phyloP scores from a whole-genome alignment of 164 flowering plant genomes.

The Annona cherimola region DNA sequence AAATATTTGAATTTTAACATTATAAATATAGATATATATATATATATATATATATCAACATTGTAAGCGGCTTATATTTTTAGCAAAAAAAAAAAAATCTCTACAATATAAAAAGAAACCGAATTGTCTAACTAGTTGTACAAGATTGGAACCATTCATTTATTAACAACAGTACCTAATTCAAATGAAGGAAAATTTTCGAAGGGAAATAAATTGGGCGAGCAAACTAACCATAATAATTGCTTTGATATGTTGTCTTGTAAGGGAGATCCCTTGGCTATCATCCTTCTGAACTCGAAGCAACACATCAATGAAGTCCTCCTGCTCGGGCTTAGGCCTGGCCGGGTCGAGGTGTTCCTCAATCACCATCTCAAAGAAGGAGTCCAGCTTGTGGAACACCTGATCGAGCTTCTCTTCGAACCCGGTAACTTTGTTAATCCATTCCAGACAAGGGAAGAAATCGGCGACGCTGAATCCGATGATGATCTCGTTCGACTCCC shows the following conservation, averaged over 20 bases:
- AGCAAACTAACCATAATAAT: conserved; percentile 8
- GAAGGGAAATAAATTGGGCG: background rate
- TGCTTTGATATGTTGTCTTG: conserved; percentile 14
- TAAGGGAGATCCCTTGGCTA: background rate
- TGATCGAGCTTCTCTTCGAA: conserved; percentile 26
- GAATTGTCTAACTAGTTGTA: too few relatives aligned
- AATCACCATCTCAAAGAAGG: conserved; percentile 36
- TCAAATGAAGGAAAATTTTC: background rate
- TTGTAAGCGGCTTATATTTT: too few relatives aligned
- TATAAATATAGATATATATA: too few relatives aligned
- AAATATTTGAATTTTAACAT: too few relatives aligned
- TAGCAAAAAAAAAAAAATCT: too few relatives aligned
- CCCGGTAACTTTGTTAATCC: conserved; percentile 41
- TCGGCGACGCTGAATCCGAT: conserved; percentile 28
- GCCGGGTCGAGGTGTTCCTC: conserved; percentile 32
- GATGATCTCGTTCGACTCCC: conserved; percentile 6
- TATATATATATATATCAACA: too few relatives aligned
- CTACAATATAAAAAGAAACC: too few relatives aligned
- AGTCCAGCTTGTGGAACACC: conserved; percentile 32
- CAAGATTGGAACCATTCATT: too few relatives aligned
- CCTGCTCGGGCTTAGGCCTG: conserved; percentile 17
- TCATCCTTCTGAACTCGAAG: conserved; percentile 30
- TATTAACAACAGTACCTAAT: too few relatives aligned
- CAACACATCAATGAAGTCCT: conserved; percentile 52
- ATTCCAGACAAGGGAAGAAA: conserved; percentile 55